Base-by-base conservation (phyloP, 2,329 filamentous ascomycete species). In the Akanthomyces muscarius region DNA sequence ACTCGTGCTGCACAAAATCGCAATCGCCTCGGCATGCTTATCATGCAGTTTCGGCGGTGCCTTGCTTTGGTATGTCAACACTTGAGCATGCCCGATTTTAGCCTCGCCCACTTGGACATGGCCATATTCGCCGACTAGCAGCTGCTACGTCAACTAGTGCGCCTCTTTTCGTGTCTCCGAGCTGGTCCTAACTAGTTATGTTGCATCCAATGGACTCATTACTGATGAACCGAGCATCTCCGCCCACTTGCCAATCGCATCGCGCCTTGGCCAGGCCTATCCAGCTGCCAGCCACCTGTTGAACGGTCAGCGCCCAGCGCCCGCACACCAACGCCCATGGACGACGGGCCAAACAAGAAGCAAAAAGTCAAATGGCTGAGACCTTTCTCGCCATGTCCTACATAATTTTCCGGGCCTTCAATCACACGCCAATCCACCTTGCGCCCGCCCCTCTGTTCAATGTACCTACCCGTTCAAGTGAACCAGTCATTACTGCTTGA, bases 311-410 rank as follows among this genome's bases (percentile, higher is more conserved):
- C 58, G 38, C 58, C 58, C 38, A 30, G 14, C 58, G 44, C 47
- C 47, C 33, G 48, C 36, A 44, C 51, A 53, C 33, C 51, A 53
- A 33, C 51, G 51, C 33, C 51, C 51, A 53, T 23, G 5, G n/a
- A 25, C 30, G n/a, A 23, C 16, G 10, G n/a, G 44, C 21, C 13
- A 52, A 54, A 38, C 3, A 28, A 61, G 48, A 61, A 61, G 58
- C 58, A 61, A 61, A 61, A 52, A 61, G 47, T 23, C 23, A 38
- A 48, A 61, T 61, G 58, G 58, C 58, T 61, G 58, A 61, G 50
- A 61, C 58, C 2, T 42, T 53, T 61, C 33, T 13, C 11, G 33
- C 41, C 36, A 50, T 60, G 47, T 50, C 45, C 45, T 41, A 28
- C 44, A 42, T 44, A 36, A 47, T 36, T 45, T n/a, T 45, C 50